phyloP scores from a whole-genome alignment of 1,284 basidiomycete species.

The Heliocybe sulcata region DNA sequence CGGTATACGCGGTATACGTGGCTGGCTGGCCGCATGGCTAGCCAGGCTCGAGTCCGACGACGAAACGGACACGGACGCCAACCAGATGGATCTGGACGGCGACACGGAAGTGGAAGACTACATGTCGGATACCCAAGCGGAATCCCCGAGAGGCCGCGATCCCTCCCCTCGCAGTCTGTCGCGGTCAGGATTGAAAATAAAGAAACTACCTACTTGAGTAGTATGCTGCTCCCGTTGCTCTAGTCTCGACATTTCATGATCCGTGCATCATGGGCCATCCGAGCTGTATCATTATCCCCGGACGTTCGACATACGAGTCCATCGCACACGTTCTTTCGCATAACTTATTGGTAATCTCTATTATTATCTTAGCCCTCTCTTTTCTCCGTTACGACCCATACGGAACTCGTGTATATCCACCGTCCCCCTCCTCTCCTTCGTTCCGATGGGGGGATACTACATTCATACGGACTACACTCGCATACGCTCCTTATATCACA shows the following conservation, averaged over 20 bases:
- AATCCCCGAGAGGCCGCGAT: neutral
- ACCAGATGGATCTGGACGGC: neutral
- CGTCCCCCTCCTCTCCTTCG: no score
- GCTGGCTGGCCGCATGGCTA: neutral
- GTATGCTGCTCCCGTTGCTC: neutral
- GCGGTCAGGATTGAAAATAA: neutral
- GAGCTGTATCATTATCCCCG: neutral
- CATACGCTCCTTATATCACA: no score
- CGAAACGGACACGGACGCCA: neutral
- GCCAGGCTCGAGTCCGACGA: neutral
- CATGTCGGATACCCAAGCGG: neutral
- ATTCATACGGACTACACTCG: no score
- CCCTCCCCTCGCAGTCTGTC: neutral
- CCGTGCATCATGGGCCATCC: neutral
- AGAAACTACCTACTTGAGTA: neutral
- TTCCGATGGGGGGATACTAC: no score
- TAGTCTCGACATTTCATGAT: neutral
- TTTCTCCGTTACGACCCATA: no score
- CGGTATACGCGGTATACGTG: constrained; percentile 30
- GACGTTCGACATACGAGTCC: neutral
- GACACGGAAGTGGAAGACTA: neutral
- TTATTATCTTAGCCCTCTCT: neutral
- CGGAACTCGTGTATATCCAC: no score
- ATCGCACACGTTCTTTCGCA: neutral
- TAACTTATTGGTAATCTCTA: neutral